Evolutionary conservation across 345 rosid species (phyloP).

Genomic region (Gossypium herbaceum): DNA sequence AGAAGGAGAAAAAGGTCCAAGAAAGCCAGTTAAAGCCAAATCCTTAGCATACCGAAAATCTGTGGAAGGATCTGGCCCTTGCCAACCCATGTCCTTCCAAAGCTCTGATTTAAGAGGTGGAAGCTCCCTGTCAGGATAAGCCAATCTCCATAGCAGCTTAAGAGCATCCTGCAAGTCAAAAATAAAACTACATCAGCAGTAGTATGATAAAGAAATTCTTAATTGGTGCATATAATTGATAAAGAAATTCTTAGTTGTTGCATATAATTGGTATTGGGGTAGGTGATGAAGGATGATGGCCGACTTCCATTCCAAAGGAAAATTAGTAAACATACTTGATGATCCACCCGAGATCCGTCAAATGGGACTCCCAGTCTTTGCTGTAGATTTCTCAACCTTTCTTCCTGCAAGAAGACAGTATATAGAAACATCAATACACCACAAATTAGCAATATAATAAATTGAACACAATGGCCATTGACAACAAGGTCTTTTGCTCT

Average conservation of each 20-base stretch:
- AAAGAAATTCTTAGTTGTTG: background rate
- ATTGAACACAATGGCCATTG: background rate
- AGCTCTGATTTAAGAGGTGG: conserved; percentile 87
- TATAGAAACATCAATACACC: conserved; percentile 16
- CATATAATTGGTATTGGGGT: background rate
- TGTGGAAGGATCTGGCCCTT: conserved; percentile 94
- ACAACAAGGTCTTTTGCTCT: background rate
- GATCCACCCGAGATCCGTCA: conserved; percentile 76
- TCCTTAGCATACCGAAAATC: conserved; percentile 70
- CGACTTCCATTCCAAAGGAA: too few species aligned
- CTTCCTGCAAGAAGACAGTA: conserved; percentile 51
- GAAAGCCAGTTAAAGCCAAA: conserved; percentile 12
- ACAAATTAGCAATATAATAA: background rate
- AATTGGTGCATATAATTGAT: background rate
- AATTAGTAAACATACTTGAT: conserved; percentile 45
- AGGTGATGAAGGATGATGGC: too few species aligned
- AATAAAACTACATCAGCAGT: background rate
- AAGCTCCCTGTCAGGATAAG: conserved; percentile 77
- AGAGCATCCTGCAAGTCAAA: conserved; percentile 65
- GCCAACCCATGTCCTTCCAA: conserved; percentile 99
- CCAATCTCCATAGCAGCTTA: conserved; percentile 76
- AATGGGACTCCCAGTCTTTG: conserved; percentile 71
- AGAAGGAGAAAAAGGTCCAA: conserved; percentile 5
- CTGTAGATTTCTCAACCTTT: conserved; percentile 65
- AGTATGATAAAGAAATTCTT: background rate